Base-by-base conservation (phyloP, 208 protist genomes). In the Acanthamoeba lenticulata region DNA sequence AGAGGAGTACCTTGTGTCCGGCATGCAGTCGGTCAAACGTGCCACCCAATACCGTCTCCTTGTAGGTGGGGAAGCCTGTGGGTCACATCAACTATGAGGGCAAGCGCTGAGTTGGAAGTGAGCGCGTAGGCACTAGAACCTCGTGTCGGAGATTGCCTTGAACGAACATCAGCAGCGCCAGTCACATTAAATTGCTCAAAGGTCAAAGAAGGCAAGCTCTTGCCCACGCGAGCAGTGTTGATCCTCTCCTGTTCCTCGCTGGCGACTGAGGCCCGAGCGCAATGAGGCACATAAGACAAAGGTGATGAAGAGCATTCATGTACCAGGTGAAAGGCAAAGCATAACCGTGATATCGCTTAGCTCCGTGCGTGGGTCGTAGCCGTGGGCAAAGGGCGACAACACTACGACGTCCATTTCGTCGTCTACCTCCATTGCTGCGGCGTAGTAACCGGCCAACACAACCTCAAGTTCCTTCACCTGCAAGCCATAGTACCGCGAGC, bases 1-100 rank as follows among this genome's bases (percentile, higher is more conserved):
- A 52, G 5, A 19, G 15, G 15, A n/a, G 5, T 34, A 77, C 67
- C 67, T 90, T 90, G 83, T 90, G 83, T 9, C 83, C 83, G 1
- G 83, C 83, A 29, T 90, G 83, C 34, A 90, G 52, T 38, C 83
- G 15, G 29, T 90, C 83, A 34, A 90, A 90, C 29, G 83, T 90
- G 34, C 83, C 83, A 5, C 83, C 83, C 2, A 90, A 38, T 21
- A 62, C 47, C 4, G 83, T 90, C 32, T 90, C 57, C 57, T 90
- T 40, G 38, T 69, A 90, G 2, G 44, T 57, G 13, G 44, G 77
- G 24, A 86, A 86, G 17, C 42, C 77, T 86, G 77, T 19, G 9
- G 9, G 67, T 19, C 34, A 83, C 72, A 11, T 32, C 7, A 40
- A 24, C 0, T 27, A 36, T 17, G 32, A 38, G 29, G 62, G 32